Base-by-base conservation (phyloP, 129 eudicot species). In the Glebionis coronaria region DNA sequence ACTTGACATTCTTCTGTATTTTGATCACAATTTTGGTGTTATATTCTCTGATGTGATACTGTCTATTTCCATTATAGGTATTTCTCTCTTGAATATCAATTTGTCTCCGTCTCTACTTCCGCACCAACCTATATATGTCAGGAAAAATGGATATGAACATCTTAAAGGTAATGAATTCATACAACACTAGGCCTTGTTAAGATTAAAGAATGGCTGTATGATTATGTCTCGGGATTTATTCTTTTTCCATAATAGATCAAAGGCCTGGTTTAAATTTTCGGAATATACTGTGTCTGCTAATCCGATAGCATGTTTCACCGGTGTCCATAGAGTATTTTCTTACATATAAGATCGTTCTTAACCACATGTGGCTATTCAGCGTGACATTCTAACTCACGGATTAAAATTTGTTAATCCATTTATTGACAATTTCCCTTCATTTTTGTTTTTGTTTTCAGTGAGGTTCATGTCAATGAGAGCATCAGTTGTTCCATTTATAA, bases 91-190 rank as follows among this genome's bases (percentile, higher is more conserved):
- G 61, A 69, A 61, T 55, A 83, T 89, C 78, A 79, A 81, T 63
- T 40, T 89, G 66, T 85, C 96, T 69, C 87, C 94, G 61, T 73
- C 90, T 61, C 50, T 73, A 45, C 79, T 65, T 60, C 86, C 88
- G 19, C 76, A 59, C 69, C 77, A 79, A 72, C 82, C 75, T 23
- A 65, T 73, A 40, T 55, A 69, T 44, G 65, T 63, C 62, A 85
- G 80, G 61, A 86, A 50, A 65, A 50, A 65, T 61, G 82, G 76
- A 23, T 66, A 74, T 18, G 75, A 73, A 71, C 79, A 85, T 69
- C 81, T 85, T 65, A 82, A 78, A 70, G 79, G 73, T 78, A 69
- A 59, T 3, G 4, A 50, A 18, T 44, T 27, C 14, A 7, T 63
- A 10, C 35, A 67, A 44, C 52, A 14, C 52, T 19, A 65, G 35